phyloP scores from a whole-genome alignment of 1,284 basidiomycete genomes.

The Earliella scabrosa region DNA sequence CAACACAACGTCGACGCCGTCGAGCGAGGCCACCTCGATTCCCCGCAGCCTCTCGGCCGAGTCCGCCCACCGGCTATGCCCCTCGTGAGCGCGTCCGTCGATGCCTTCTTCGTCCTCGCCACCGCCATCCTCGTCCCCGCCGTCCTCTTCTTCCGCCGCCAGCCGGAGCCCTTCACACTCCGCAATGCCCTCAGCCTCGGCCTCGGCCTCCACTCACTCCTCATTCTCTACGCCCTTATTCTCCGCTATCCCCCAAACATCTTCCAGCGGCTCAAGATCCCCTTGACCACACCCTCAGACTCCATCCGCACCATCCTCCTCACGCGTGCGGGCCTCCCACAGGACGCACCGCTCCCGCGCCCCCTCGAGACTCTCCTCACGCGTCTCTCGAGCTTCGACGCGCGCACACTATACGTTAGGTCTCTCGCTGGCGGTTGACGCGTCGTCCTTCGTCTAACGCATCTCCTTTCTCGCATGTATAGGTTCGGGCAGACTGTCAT shows the following conservation, averaged over 20 bases:
- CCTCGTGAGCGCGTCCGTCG: slow-evolving; percentile 32
- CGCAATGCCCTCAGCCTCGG: slow-evolving; percentile 36
- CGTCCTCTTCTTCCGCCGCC: slow-evolving; percentile 23
- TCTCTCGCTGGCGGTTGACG: slow-evolving; percentile 27
- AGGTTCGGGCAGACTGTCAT: slow-evolving; percentile 69
- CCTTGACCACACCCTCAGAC: slow-evolving; percentile 58
- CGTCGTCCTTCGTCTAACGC: slow-evolving; percentile 27
- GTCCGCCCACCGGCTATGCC: slow-evolving; percentile 17
- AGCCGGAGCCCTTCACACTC: slow-evolving; percentile 15
- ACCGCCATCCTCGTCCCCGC: slow-evolving; percentile 26
- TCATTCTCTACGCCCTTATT: slow-evolving; percentile 52
- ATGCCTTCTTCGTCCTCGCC: slow-evolving; percentile 33
- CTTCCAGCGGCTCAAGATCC: slow-evolving; percentile 57
- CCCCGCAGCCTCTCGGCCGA: no score
- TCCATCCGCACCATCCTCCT: slow-evolving; percentile 51
- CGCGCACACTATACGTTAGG: slow-evolving; percentile 64
- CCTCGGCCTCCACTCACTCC: slow-evolving; percentile 60
- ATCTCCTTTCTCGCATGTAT: neutral
- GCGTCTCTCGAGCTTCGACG: slow-evolving; percentile 60
- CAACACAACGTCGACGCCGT: no score
- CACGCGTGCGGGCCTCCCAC: slow-evolving; percentile 36
- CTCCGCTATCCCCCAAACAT: slow-evolving; percentile 62
- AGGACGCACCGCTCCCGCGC: slow-evolving; percentile 42
- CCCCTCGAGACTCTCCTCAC: slow-evolving; percentile 56
- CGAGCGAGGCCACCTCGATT: no score